phyloP scores from a whole-genome alignment of 108 stramenopile species.

The Cyclostephanos tholiformis region DNA sequence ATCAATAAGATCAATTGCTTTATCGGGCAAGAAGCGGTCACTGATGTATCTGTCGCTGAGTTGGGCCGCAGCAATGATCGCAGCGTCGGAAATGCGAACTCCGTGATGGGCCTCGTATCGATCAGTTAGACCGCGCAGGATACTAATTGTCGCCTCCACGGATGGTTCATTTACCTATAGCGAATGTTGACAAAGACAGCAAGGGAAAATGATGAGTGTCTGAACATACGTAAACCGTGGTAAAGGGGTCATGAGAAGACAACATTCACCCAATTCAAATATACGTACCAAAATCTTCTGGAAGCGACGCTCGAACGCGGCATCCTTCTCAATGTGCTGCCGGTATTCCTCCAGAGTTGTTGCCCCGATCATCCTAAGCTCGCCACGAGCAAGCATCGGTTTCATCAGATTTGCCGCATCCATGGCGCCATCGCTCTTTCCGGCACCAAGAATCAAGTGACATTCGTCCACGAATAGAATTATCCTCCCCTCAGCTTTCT shows the following conservation, averaged over 20 bases:
- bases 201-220: not conserved
- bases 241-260: too few relatives aligned
- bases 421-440: conserved; percentile 92
- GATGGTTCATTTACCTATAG: conserved; percentile 75
- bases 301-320: conserved; percentile 96
- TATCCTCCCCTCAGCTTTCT: conserved; percentile 83
- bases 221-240: not conserved
- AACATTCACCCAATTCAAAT: not conserved
- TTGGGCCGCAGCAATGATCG: conserved; percentile 93
- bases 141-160: conserved; percentile 93
- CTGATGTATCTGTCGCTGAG: conserved; percentile 95
- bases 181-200: not conserved
- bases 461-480: conserved; percentile 98
- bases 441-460: conserved; percentile 96
- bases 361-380: conserved; percentile 96
- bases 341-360: conserved; percentile 97
- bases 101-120: conserved; percentile 96
- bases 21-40: conserved; percentile 93
- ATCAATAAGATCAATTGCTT: conserved; percentile 95
- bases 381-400: conserved; percentile 96
- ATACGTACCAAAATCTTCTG: conserved; percentile 80
- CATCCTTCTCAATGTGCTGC: conserved; percentile 93
- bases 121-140: conserved; percentile 93
- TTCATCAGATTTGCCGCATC: conserved; percentile 98
- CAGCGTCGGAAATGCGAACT: conserved; percentile 89